These are phyloP conservation scores for Crepidotus variabilis DNA, from an alignment of 768 basidiomycete species.

Conservation along the genomic window DNA sequence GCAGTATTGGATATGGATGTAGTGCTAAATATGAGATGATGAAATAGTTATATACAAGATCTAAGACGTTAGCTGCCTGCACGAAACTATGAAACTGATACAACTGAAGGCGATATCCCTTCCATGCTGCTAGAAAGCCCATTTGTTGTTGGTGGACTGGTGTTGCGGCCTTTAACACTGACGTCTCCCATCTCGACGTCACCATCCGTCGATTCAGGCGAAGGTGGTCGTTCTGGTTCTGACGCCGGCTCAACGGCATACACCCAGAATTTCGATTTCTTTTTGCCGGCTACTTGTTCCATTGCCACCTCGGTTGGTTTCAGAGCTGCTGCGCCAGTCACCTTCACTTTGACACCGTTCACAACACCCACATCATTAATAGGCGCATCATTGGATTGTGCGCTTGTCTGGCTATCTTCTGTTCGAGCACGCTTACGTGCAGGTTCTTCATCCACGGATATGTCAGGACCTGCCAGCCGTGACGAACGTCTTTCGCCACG, in stretches of 20 bases:
- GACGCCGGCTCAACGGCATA: conserved; percentile 77
- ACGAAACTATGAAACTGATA: background rate
- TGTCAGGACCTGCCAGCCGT: conserved; percentile 59
- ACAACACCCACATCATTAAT: conserved; percentile 25
- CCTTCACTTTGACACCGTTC: conserved; percentile 44
- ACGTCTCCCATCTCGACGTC: conserved; percentile 1
- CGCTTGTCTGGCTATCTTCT: conserved; percentile 64
- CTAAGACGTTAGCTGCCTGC: background rate
- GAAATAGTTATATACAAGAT: background rate
- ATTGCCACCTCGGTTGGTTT: conserved; percentile 73
- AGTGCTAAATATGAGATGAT: background rate
- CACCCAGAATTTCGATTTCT: conserved; percentile 85
- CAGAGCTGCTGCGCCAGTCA: conserved; percentile 58
- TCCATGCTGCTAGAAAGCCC: conserved; percentile 3
- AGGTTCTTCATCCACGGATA: conserved; percentile 45
- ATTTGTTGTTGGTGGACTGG: conserved; percentile 1
- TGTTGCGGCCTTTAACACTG: background rate
- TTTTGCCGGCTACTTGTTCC: conserved; percentile 75
- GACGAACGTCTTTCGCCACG: conserved; percentile 72
- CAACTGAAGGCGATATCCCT: background rate
- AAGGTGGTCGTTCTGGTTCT: conserved; percentile 16
- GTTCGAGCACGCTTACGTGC: conserved; percentile 71
- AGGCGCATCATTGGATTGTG: conserved; percentile 43
- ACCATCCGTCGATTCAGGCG: conserved; percentile 1
- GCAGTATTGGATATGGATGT: background rate